These are phyloP conservation scores for Globisporangium nagaii DNA, from an alignment of 352 stramenopile genomes.

Conservation along the genomic window DNA sequence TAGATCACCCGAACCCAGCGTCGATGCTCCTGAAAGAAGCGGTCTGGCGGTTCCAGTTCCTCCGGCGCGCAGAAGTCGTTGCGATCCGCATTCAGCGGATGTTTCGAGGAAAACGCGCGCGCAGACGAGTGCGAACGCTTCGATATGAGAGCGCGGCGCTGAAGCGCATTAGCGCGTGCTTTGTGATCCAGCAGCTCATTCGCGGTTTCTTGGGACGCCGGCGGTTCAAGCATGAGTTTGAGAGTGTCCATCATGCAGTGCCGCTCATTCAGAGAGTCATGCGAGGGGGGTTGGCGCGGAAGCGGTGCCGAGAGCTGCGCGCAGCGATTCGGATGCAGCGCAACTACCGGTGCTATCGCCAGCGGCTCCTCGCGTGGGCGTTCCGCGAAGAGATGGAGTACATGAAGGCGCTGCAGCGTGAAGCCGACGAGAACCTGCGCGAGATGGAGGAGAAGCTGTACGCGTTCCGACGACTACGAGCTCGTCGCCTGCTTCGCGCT, in stretches of 20 bases:
- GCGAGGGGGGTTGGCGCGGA: constrained; percentile 35
- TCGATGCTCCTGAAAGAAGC: constrained; percentile 42
- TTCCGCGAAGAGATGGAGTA: constrained; percentile 57
- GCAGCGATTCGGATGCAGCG: constrained; percentile 39
- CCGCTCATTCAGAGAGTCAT: constrained; percentile 52
- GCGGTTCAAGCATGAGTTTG: constrained; percentile 23
- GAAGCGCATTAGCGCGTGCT: constrained; percentile 24
- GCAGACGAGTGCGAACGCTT: constrained; percentile 33
- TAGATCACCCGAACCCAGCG: constrained; percentile 36
- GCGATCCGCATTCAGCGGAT: constrained; percentile 58
- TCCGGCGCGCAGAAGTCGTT: constrained; percentile 40
- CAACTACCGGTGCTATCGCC: constrained; percentile 51
- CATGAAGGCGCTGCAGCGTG: constrained; percentile 33
- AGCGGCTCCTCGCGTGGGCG: constrained; percentile 41
- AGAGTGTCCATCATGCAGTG: constrained; percentile 32
- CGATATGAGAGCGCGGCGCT: constrained; percentile 33
- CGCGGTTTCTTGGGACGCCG: constrained; percentile 52
- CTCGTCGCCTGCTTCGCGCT: constrained; percentile 35
- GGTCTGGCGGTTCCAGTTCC: constrained; percentile 58
- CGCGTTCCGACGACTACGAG: constrained; percentile 42
- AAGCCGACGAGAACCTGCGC: constrained; percentile 36
- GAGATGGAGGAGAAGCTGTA: constrained; percentile 42
- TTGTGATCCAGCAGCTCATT: constrained; percentile 42
- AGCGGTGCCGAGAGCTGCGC: constrained; percentile 26
- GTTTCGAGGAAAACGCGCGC: constrained; percentile 58